A percentile compares a stretch with the other conserved stretches of the same genome.
Evolutionary conservation across 2,329 filamentous ascomycete species (phyloP).

Genomic region (Penicillium sp.): DNA sequence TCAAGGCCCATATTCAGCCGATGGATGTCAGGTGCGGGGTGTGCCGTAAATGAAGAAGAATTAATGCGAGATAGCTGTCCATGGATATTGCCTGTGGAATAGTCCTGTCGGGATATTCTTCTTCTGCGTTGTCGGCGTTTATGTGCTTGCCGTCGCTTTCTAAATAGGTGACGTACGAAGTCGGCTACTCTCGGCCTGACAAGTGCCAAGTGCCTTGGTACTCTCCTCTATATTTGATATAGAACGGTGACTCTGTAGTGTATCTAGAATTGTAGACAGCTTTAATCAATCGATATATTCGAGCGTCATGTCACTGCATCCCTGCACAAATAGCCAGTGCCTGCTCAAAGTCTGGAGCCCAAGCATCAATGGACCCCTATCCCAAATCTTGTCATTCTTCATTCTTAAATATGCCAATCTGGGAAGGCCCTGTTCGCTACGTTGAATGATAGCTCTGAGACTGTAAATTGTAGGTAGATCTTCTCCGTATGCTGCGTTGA

Average conservation of each 20-base stretch:
- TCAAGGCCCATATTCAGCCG: background rate
- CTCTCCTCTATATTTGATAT: too few species aligned
- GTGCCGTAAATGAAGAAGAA: background rate
- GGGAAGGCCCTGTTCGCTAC: background rate
- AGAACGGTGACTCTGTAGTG: too few species aligned
- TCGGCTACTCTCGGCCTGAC: background rate
- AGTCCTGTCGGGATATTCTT: background rate
- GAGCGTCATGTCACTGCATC: background rate
- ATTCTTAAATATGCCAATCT: background rate
- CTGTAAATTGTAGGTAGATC: background rate
- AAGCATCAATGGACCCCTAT: background rate
- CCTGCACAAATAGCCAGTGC: background rate
- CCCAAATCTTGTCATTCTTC: background rate
- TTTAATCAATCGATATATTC: background rate
- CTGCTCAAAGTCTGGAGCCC: background rate
- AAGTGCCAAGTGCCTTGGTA: background rate
- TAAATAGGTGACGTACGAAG: background rate
- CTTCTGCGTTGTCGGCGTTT: background rate
- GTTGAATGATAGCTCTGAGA: background rate
- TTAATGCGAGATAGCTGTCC: background rate
- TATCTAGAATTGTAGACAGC: background rate
- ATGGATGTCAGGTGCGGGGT: background rate
- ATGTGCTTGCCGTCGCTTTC: background rate
- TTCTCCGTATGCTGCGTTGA: background rate
- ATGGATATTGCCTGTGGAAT: background rate